Evolutionary conservation across 2,329 filamentous ascomycete genomes (phyloP), one percentile per base, ranked within the genome.

Genomic region (Monosporascus sp.): DNA sequence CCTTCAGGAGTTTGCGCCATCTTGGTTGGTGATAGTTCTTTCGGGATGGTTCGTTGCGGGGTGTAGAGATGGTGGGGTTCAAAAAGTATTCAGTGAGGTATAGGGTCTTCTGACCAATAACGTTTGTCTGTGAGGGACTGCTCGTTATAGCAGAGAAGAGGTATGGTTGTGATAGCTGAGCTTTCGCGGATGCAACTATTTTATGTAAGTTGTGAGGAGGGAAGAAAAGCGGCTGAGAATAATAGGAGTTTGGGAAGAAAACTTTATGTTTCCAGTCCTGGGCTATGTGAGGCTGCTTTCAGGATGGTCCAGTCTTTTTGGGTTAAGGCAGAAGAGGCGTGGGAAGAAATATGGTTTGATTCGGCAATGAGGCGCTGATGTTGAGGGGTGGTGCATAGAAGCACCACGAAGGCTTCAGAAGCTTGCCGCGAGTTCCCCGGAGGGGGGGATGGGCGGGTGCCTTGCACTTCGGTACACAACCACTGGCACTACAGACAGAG

Each of bases 1-100:
- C 72, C 70, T 69, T 73, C 72, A 56, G 71, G 72, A 60, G 70
- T 71, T 50, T 67, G 65, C 56, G 65, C 55, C 65, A 67, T 67
- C 41, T 58, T 60, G 60, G 43, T 17, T 50, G 20, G 44, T 26
- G 31, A 50, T 54, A 8, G 47, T 45, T 48, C 40, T 40, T 22
- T 38, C 11, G 43, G 26, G 15, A 45, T 9, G 24, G 51, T 51
- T 40, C 5, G 22, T 41, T 15, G 48, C 45, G 38, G 28, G 28
- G 22, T 28, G 20, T 2, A 41, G 24, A 38, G 37, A 38, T 40
- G 8, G 35, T 37, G 48, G 40, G 7, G 43, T 11, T 20, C 31
- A 48, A 31, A 31, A 47, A n/a, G n/a, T 31, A 15, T 18, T 7
- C n/a, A 6, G 20, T 43, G 18, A 43, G 28, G 28, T 31, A 31